Evolutionary conservation across 805 yeast genomes (phyloP), one percentile per base, ranked within the genome.

Genomic region (Torulaspora franciscae): DNA sequence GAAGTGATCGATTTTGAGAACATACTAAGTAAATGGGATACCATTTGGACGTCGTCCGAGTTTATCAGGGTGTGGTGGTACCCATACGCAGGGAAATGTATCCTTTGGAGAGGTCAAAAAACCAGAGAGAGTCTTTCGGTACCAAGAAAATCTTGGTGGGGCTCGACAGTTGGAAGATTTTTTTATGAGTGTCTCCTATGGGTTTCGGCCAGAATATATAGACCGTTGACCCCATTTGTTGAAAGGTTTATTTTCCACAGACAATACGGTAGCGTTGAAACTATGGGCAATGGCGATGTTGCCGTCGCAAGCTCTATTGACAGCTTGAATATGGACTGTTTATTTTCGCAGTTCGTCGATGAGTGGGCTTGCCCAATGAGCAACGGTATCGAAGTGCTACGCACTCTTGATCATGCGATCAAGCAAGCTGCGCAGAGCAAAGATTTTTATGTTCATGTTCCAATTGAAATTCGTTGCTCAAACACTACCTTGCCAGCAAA

Each of bases 61-160:
- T 91, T 80, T 59, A 83, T 89, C 37, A 79, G 98, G 52, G 79
- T 89, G 40, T 91, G 98, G 97, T 93, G 98, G 98, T 93, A 85
- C 66, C 98, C 99, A 1, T 93, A 91, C 65, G 74, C 93, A 13
- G 77, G 79, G 41, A 83, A 83, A 59, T 86, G 95, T 70, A 80
- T 89, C 26, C 70, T 89, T 39, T 91, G 98, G 97, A 78, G 95
- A 60, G 98, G 95, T 30, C 69, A 77, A 19, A 87, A 87, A 61
- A 79, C 95, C 1, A 68, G 69, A 22, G 85, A 83, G 29, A 75
- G 82, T 0, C 66, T 78, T 37, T 75, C 85, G 4, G 71, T 68
- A 2, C 87, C 93, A 25, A 72, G 86, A 57, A 72, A 73, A 15
- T 81, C 90, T 23, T 89, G 95, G 87, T 88, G 87, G 72, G 96